A percentile compares a stretch with the other conserved stretches of the same genome.
Evolutionary conservation across 176 grass and related monocot species (phyloP).

Genomic region (Triticum monococcum): DNA sequence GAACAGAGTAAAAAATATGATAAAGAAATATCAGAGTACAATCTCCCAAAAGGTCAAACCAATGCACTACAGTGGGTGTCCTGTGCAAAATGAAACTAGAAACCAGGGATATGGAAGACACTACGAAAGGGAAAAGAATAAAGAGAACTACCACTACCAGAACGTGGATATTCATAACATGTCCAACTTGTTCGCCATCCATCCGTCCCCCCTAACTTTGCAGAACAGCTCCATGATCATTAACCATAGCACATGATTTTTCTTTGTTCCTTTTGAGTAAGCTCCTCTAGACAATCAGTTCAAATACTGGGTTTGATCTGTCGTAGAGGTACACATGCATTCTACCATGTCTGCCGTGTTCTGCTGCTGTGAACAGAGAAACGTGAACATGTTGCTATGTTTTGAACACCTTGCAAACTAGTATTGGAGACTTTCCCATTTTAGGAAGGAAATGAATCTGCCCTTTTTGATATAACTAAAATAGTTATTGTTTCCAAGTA

Average conservation of each 20-base stretch:
- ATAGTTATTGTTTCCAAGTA: no score
- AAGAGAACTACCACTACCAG: no score
- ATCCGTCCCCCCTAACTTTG: background rate
- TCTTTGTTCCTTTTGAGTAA: conserved; percentile 33
- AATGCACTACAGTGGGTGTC: background rate
- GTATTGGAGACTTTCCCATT: no score
- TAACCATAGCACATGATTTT: background rate
- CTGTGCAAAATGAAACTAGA: background rate
- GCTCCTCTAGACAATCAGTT: conserved; percentile 78
- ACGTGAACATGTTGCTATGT: background rate
- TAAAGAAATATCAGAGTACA: no score
- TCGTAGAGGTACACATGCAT: conserved; percentile 22
- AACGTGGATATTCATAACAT: background rate
- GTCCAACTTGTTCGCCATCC: no score
- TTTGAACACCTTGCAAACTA: background rate
- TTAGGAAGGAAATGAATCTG: no score
- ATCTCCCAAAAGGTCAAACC: background rate
- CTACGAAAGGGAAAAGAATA: background rate
- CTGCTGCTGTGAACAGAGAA: conserved; percentile 56
- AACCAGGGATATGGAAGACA: background rate
- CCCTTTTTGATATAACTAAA: no score
- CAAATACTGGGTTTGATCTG: conserved; percentile 78
- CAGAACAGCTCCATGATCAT: no score
- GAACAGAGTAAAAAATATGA: no score
- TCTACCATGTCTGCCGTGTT: background rate